A percentile compares a stretch with the other conserved stretches of the same genome.
Evolutionary conservation across 495 filamentous ascomycete genomes (phyloP).

Genomic region (Parachaetomium inaequale): DNA sequence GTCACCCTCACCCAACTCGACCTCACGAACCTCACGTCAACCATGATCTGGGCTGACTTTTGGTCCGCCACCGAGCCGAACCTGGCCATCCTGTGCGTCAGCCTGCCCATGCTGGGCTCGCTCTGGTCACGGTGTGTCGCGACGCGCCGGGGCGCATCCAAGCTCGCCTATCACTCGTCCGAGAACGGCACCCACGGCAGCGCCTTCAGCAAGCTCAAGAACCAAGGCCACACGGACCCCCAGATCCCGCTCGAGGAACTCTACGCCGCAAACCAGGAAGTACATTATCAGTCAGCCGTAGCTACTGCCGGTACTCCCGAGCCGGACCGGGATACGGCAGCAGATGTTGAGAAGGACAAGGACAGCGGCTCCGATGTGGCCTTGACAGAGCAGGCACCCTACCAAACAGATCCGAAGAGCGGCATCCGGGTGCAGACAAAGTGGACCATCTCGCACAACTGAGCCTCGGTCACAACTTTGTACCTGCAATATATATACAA

Average conservation of each 20-base stretch:
- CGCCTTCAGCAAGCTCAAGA: constrained; percentile 18
- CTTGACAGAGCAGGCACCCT: constrained; percentile 9
- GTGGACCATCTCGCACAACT: constrained; percentile 21
- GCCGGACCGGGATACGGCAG: neutral
- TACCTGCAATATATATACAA: neutral
- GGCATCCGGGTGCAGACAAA: constrained; percentile 25
- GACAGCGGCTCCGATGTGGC: constrained; percentile 20
- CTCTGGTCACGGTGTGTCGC: constrained; percentile 17
- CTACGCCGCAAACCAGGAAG: constrained; percentile 19
- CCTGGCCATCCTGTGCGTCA: constrained; percentile 35
- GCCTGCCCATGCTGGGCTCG: constrained; percentile 28
- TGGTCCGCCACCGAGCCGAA: constrained; percentile 36
- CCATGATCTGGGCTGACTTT: constrained; percentile 29
- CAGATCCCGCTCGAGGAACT: constrained; percentile 16
- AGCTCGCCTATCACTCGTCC: constrained; percentile 17
- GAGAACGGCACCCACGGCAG: constrained; percentile 12
- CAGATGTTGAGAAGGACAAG: constrained; percentile 4
- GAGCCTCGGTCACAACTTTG: neutral
- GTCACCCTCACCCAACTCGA: constrained; percentile 23
- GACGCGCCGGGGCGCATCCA: constrained; percentile 17
- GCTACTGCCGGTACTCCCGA: neutral
- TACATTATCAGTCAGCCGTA: constrained; percentile 18
- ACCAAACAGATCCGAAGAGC: neutral
- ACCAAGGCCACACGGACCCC: neutral
- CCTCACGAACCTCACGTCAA: constrained; percentile 23